Evolutionary conservation across 139 green algal genomes (phyloP), one percentile per base, ranked within the genome.

Genomic region (Klebsormidium nitens): DNA sequence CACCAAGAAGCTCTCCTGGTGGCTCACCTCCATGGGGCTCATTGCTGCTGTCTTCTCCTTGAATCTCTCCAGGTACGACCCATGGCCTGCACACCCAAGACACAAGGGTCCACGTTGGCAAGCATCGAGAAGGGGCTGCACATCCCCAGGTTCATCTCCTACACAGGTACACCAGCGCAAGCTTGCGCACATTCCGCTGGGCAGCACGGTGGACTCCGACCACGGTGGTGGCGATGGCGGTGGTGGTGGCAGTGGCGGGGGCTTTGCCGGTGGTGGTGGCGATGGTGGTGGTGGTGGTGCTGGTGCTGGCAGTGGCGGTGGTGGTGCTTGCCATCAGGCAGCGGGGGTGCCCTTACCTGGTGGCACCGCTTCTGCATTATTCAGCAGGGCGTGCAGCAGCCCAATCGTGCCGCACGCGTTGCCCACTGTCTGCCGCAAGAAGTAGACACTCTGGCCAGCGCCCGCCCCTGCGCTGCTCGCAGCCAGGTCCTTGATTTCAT

Each of bases 401-500:
- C 76, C 92, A 35, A 97, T 95, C 19, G 92, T 97, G 52, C 92
- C 92, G 80, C 92, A 97, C 4, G 92, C 92, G 74, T 97, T 97
- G 76, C 91, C 83, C 36, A 97, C 90, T 1, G 88, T 96, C 71
- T 96, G 92, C 79, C 94, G 92, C 84, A 95, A 93, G 76, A 88
- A 97, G 66, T 85, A 96, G 2, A 93, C 31, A 2, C 69, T 40
- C n/a, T n/a, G n/a, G n/a, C n/a, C n/a, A n/a, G n/a, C n/a, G n/a
- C n/a, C n/a, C n/a, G n/a, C n/a, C n/a, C n/a, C n/a, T n/a, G n/a
- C n/a, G n/a, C n/a, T n/a, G n/a, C n/a, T n/a, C n/a, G n/a, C n/a
- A n/a, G n/a, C n/a, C n/a, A n/a, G n/a, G n/a, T n/a, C n/a, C n/a
- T n/a, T n/a, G n/a, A n/a, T n/a, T n/a, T n/a, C n/a, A n/a, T n/a